These are phyloP conservation scores for Emergomyces pasteurianus DNA, from an alignment of 2,329 filamentous ascomycete species.

Conservation along the genomic window DNA sequence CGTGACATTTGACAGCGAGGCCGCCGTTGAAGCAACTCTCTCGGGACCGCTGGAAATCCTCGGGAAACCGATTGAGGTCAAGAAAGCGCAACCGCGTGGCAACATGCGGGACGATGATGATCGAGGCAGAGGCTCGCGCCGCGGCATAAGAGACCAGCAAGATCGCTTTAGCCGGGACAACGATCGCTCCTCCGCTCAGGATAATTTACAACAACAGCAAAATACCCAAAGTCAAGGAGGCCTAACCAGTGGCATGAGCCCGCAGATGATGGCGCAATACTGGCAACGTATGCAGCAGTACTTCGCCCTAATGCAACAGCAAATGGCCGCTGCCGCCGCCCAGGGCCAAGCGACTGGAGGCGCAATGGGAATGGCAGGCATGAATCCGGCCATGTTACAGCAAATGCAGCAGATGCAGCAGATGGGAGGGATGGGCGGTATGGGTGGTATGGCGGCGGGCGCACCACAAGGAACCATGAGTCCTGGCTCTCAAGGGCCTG, in stretches of 20 bases:
- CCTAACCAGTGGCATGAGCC: conserved; percentile 60
- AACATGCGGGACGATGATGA: conserved; percentile 89
- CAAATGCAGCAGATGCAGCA: conserved; percentile 55
- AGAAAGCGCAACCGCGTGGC: conserved; percentile 90
- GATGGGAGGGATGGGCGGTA: conserved; percentile 56
- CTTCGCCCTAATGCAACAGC: conserved; percentile 87
- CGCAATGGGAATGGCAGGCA: conserved; percentile 48
- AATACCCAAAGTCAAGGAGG: conserved; percentile 31
- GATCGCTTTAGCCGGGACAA: conserved; percentile 29
- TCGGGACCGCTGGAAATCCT: conserved; percentile 78
- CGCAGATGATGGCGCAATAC: conserved; percentile 96
- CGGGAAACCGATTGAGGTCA: conserved; percentile 94
- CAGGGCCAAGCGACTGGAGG: conserved; percentile 29
- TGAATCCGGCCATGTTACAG: conserved; percentile 67
- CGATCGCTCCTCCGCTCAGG: conserved; percentile 24
- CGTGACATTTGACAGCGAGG: conserved; percentile 93
- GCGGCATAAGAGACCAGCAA: conserved; percentile 29
- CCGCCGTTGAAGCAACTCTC: conserved; percentile 84
- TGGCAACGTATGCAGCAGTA: conserved; percentile 98
- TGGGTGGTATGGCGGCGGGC: conserved; percentile 52
- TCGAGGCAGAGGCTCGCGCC: conserved; percentile 40
- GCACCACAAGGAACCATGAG: conserved; percentile 25
- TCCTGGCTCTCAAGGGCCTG: conserved; percentile 26
- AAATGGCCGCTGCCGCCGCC: conserved; percentile 51
- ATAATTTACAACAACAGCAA: conserved; percentile 35